phyloP scores from a whole-genome alignment of 2,329 filamentous ascomycete genomes.

The Xylaria arbuscula region DNA sequence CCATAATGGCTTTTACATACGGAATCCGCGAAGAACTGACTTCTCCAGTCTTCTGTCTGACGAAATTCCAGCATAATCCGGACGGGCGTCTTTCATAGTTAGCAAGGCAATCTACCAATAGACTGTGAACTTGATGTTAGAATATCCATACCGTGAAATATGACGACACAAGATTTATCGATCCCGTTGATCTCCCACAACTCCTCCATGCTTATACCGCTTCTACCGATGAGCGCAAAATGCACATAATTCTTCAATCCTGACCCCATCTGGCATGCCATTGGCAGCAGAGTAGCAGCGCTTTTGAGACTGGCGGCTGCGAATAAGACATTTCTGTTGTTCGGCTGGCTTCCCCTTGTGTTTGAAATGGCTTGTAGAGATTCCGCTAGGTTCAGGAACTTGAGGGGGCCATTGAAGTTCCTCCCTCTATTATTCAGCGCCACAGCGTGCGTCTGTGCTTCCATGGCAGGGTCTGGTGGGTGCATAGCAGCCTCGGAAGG shows the following conservation, averaged over 20 bases:
- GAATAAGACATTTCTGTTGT: conserved; percentile 81
- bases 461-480: conserved; percentile 21
- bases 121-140: conserved; percentile 24
- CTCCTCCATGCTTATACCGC: conserved; percentile 74
- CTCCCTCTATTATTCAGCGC: conserved; percentile 44
- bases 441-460: conserved; percentile 4
- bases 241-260: conserved; percentile 80
- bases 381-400: conserved; percentile 71
- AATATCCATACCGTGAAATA: conserved; percentile 62
- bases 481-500: conserved; percentile 19
- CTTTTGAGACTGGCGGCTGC: conserved; percentile 80
- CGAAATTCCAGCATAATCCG: conserved; percentile 77
- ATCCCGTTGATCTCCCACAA: conserved; percentile 83
- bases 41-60: conserved; percentile 75
- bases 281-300: conserved; percentile 76
- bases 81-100: conserved; percentile 72
- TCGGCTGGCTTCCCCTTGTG: conserved; percentile 61
- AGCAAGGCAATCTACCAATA: conserved; percentile 32
- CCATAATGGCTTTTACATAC: conserved; percentile 53
- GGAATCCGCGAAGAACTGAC: conserved; percentile 72
- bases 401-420: conserved; percentile 76
- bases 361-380: conserved; percentile 70
- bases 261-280: conserved; percentile 87
- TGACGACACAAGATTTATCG: conserved; percentile 74
- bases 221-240: conserved; percentile 80